Evolutionary conservation across 164 flowering plant genomes (phyloP), one percentile per base, ranked within the genome.

Genomic region (Magnolia kwangsiensis): DNA sequence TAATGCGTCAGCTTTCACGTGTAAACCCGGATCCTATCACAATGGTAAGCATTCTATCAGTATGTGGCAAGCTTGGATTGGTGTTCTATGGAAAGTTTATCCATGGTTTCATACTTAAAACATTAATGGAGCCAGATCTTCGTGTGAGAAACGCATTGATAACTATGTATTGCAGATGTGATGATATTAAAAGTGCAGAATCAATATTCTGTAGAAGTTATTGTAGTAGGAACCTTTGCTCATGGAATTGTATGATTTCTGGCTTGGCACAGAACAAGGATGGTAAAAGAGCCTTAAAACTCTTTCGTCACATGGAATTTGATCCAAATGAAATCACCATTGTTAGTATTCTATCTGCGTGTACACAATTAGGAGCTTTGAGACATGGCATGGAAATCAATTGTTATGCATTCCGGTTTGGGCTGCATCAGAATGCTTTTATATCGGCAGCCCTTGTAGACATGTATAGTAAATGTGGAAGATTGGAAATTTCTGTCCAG

Each of bases 161-260:
- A 67, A 74, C 82, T 21, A 81, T 84, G 86, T 84, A 84, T 63
- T 78, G 80, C 51, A 77, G 82, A 76, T 82, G 78, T 23, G 59
- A 78, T 37, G 83, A 84, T 7, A 66, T 76, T 37, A 70, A 76
- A 49, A 77, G 79, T 77, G 86, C 86, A 37, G 80, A 61, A 50
- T 63, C 16, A 66, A 76, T 86, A 58, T 86, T 86, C 69, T 13
- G 29, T 58, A 69, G 51, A 1, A 58, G 58, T 75, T 21, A 19
- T 37, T 29, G 7, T 16, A 16, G 1, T 55, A 71, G 27, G 58
- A 86, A 83, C 76, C 37, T 84, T 63, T 83, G 82, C 74, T 76
- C 88, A 71, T 83, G 88, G 88, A 82, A 82, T 78, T 86, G 85
- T 78, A 81, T 84, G 82, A 82, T 84, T 51, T 86, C 88, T 72